phyloP scores from a whole-genome alignment of 2,329 filamentous ascomycete genomes.

The Ophioceras dolichostomum region DNA sequence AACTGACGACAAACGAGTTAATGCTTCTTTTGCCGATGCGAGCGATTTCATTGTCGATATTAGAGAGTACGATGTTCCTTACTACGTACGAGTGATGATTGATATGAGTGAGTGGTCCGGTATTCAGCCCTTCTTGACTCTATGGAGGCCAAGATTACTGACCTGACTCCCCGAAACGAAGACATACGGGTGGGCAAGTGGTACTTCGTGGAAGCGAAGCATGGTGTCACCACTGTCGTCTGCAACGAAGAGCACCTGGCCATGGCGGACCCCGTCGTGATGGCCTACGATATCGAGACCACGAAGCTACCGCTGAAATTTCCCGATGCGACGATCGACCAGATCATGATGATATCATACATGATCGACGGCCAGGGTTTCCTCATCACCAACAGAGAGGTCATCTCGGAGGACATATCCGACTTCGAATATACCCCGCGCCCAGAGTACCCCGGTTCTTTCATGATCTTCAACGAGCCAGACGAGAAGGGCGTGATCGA shows the following conservation, averaged over 20 bases:
- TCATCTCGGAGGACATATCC: constrained; percentile 91
- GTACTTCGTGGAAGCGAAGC: constrained; percentile 92
- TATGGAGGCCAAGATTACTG: too few relatives aligned
- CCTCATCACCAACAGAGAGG: constrained; percentile 93
- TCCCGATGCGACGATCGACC: constrained; percentile 85
- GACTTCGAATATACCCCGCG: constrained; percentile 98
- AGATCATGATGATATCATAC: constrained; percentile 99
- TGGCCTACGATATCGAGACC: constrained; percentile 99
- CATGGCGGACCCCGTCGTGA: constrained; percentile 89
- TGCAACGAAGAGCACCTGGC: constrained; percentile 80
- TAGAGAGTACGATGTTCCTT: constrained; percentile 97
- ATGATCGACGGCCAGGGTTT: constrained; percentile 99
- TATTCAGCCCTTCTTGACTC: too few relatives aligned
- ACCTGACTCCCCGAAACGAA: constrained; percentile 19
- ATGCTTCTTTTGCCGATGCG: constrained; percentile 66
- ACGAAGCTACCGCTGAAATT: constrained; percentile 94
- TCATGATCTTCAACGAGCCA: constrained; percentile 97
- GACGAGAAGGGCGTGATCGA: constrained; percentile 82
- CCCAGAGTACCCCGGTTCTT: constrained; percentile 87
- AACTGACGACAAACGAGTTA: constrained; percentile 68
- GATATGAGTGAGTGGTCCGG: constrained; percentile 53
- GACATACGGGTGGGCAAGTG: constrained; percentile 94
- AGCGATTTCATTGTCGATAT: constrained; percentile 98
- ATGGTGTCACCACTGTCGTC: constrained; percentile 71
- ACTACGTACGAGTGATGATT: constrained; percentile 97